Conservation (phyloP, 1,284 basidiomycete genomes). For the Porodaedalea pini region DNA sequence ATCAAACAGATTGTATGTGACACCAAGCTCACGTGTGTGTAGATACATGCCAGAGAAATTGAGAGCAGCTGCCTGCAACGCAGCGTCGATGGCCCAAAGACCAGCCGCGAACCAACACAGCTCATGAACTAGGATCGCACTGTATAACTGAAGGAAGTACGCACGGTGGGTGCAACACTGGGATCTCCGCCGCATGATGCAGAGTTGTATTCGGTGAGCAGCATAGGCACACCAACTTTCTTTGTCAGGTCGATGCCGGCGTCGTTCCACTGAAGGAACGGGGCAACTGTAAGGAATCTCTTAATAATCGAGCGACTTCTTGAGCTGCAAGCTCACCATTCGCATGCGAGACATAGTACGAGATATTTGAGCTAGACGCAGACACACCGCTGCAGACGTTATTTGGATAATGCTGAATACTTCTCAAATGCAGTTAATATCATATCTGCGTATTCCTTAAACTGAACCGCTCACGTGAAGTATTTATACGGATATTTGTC, state of each 20-base stretch:
- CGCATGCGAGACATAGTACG: slow-evolving; percentile 31
- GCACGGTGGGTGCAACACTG: slow-evolving; percentile 41
- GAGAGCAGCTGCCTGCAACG: slow-evolving; percentile 47
- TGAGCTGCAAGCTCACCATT: slow-evolving; percentile 17
- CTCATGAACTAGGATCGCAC: not conserved
- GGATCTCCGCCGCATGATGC: slow-evolving; percentile 62
- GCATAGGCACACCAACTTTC: slow-evolving; percentile 37
- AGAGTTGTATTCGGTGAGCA: slow-evolving; percentile 66
- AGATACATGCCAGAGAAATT: slow-evolving; percentile 48
- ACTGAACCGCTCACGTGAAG: slow-evolving; percentile 36
- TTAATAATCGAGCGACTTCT: not conserved
- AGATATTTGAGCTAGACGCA: slow-evolving; percentile 23
- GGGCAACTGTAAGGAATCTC: slow-evolving; percentile 23
- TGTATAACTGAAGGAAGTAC: not conserved
- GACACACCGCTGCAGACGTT: slow-evolving; percentile 24
- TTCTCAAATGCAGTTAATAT: slow-evolving; percentile 30
- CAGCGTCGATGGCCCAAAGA: slow-evolving; percentile 56
- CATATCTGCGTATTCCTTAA: not conserved
- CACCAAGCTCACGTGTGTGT: slow-evolving; percentile 49
- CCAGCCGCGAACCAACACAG: slow-evolving; percentile 51
- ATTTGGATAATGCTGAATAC: slow-evolving; percentile 24
- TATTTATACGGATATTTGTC: slow-evolving; percentile 40
- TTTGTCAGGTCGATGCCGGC: slow-evolving; percentile 32
- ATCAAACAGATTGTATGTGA: slow-evolving; percentile 49
- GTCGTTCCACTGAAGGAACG: slow-evolving; percentile 43